phyloP scores from a whole-genome alignment of 305 asterid species.

The Plantago rigida region DNA sequence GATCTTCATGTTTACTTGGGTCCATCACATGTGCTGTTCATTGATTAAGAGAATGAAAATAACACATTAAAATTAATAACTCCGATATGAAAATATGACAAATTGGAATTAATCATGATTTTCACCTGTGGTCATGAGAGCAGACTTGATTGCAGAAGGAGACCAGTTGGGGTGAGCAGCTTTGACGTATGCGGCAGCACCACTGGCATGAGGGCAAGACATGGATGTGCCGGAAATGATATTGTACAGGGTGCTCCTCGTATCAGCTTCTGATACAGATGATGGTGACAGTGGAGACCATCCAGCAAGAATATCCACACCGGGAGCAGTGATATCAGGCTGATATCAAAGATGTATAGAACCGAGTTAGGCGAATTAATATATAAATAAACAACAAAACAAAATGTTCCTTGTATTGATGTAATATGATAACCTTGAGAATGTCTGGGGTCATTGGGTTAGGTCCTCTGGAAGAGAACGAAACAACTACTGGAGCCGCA shows the following conservation, averaged over 20 bases:
- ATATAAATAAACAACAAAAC: too few relatives aligned
- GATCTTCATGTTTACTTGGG: slow-evolving; percentile 35
- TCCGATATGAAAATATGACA: too few relatives aligned
- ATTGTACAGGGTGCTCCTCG: slow-evolving; percentile 41
- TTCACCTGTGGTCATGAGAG: slow-evolving; percentile 56
- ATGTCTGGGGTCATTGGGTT: slow-evolving; percentile 43
- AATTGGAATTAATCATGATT: not conserved
- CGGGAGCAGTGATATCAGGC: slow-evolving; percentile 63
- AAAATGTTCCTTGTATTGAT: not conserved
- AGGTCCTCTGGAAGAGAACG: slow-evolving; percentile 58
- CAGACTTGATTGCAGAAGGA: slow-evolving; percentile 61
- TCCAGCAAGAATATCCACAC: slow-evolving; percentile 62
- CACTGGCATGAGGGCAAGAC: slow-evolving; percentile 57
- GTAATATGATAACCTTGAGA: slow-evolving; percentile 37
- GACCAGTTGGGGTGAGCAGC: slow-evolving; percentile 50
- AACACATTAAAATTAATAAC: too few relatives aligned
- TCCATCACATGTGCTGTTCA: slow-evolving; percentile 37
- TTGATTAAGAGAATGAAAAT: slow-evolving; percentile 1
- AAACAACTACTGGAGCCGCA: slow-evolving; percentile 45
- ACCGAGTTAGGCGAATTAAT: not conserved
- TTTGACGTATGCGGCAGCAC: slow-evolving; percentile 52
- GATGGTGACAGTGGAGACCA: slow-evolving; percentile 46
- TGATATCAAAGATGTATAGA: slow-evolving; percentile 2
- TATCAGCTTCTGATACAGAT: slow-evolving; percentile 28
- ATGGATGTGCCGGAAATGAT: slow-evolving; percentile 57